Evolutionary conservation across 2,329 filamentous ascomycete species (phyloP), one percentile per base, ranked within the genome.

Genomic region (Phyllosticta capitalensis): DNA sequence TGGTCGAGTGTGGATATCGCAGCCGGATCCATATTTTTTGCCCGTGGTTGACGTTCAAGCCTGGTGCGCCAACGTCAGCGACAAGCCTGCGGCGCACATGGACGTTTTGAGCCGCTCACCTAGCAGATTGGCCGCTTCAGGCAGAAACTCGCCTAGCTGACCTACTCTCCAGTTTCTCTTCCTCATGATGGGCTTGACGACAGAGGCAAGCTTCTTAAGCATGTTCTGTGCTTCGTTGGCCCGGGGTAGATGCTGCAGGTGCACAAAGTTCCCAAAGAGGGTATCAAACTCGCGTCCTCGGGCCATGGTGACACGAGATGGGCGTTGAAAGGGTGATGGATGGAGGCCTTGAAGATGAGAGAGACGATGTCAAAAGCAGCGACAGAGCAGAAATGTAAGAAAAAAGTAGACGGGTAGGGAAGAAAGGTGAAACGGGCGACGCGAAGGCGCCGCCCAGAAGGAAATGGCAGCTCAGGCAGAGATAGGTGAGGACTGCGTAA

Each of bases 111-210:
- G 14, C 19, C 28, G 66, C 72, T 51, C 73, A 80, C 89, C 92
- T 49, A 95, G 76, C 1, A 96, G 78, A 64, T 88, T 88, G 30
- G 78, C 74, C 66, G 94, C 81, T 12, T 83, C 78, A 0, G 92
- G 92, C 62, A 89, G 88, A 74, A 97, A 96, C 71, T 97, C 92
- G 54, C 86, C 84, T 17, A 97, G 80, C 54, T 88, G 83, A 26
- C 82, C 80, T 33, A 97, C 89, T 63, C 79, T 86, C 89, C 91
- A 97, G 59, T 81, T 81, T 51, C 89, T 84, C 54, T 90, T 90
- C 64, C 90, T 82, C 92, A 97, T 97, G 63, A 97, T 89, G 19
- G 92, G 92, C 72, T 96, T 96, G 63, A 96, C 92, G 60, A 95
- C 75, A 24, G 91, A 95, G 2, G 90, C 90, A 49, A 95, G 81